Base-by-base conservation (phyloP, 1,139 yeast species). In the Nakaseomyces uthaithaninus region DNA sequence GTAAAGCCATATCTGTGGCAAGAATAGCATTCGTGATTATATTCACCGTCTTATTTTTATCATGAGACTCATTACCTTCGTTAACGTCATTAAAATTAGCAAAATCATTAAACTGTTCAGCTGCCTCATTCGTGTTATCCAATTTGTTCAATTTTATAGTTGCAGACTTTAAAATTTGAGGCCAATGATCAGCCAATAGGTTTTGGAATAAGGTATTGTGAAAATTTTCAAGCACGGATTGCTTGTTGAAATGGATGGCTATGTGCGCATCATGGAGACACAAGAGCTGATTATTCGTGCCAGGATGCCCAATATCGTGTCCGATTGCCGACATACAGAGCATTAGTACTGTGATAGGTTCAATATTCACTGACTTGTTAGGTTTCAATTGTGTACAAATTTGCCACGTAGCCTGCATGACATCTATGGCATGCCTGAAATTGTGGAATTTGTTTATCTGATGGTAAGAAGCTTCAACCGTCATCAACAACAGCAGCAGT, bases 221-320 rank as follows among this genome's bases (percentile, higher is more conserved):
- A 63, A 77, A 87, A 57, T 79, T 79, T 61, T 91, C 98, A 50
- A 91, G 68, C 1, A 84, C 83, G 9, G 91, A 80, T 43, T 75
- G 65, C 48, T 77, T 79, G 44, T 77, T 69, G 63, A 77, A 86
- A 14, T 75, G 56, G 41, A 63, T 60, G 2, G 93, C 75, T 19
- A 85, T 67, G 7, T 89, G 87, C 0, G 94, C 73, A n/a, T 71
- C 62, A 51, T 75, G 62, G 44, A 73, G 67, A 24, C 72, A 68
- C 63, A 89, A 65, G 49, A 86, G 79, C 34, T 77, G 76, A 60
- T 87, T 86, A 10, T 94, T 86, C 15, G 87, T 79, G 1, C 97
- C 98, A 0, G 98, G 97, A 60, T 91, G 98, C 16, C 95, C 95
- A 24, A 85, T 79, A 62, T 91, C 98, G 62, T 91, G 98, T 37